phyloP scores from a whole-genome alignment of 225 moss, liverwort and hornwort genomes.

The Thuidium tamariscinum region DNA sequence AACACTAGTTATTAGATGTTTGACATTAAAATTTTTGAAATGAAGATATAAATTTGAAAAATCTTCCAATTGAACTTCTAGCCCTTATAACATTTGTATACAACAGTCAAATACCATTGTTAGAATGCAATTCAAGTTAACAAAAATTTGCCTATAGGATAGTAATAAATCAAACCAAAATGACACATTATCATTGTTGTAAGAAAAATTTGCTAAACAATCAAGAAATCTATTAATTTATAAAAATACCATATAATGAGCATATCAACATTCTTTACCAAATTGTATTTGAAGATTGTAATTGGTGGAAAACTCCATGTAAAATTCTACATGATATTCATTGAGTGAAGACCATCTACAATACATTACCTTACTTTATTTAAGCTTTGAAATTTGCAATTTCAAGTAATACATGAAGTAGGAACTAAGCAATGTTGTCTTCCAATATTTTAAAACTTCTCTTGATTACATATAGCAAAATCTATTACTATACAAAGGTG shows the following conservation, averaged over 20 bases:
- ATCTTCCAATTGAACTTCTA: neutral
- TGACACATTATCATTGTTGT: neutral
- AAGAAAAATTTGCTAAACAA: neutral
- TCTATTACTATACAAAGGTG: no score
- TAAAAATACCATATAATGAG: neutral
- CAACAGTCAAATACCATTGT: neutral
- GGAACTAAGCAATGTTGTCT: no score
- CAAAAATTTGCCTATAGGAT: rapidly evolving
- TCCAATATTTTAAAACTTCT: no score
- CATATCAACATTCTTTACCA: neutral
- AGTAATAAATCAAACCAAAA: neutral
- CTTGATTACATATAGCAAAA: no score
- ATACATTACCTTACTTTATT: neutral
- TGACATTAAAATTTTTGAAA: neutral
- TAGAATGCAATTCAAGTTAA: neutral
- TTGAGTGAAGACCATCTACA: neutral
- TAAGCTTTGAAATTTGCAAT: neutral
- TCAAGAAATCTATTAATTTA: neutral
- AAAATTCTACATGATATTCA: neutral
- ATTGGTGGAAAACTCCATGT: rapidly evolving
- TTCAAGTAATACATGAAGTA: no score
- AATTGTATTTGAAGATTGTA: neutral
- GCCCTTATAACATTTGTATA: neutral
- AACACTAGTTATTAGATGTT: neutral
- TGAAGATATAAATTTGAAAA: neutral